Evolutionary conservation across 257 asterid genomes (phyloP), one percentile per base, ranked within the genome.

Genomic region (Asclepias syriaca): DNA sequence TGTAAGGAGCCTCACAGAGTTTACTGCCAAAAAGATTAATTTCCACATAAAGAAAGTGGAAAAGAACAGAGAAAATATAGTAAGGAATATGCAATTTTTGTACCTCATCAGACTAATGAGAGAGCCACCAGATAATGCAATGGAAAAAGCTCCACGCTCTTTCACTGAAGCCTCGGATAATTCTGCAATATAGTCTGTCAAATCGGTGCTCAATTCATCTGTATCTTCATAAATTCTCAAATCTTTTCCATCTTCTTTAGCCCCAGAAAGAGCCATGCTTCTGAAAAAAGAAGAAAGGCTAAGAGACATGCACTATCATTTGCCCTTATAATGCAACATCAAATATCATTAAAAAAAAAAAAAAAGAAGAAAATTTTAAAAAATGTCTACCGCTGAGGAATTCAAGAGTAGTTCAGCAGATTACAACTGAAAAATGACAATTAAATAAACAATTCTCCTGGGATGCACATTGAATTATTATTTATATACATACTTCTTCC

Each of bases 121-220:
- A 29, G 97, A 91, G 70, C 97, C 96, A 80, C 99, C 99, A 4
- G 99, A 94, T 75, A 94, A 84, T 60, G 97, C 99, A 74, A 94
- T 68, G 75, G 96, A 77, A 27, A 94, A 94, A 51, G 72, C 87
- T 1, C 99, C 99, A 49, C 96, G 79, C 71, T 94, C 99, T 79
- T 89, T 94, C 54, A 94, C 90, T n/a, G 90, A 87, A 77, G 79
- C 85, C 80, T 94, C 99, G 0, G 99, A 94, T 66, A 94, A 74
- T 61, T 92, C 97, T 10, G 97, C 89, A 10, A 94, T 86, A 75
- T 94, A 88, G 14, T 94, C 99, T n/a, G 95, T 97, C 74, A 94
- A 84, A 87, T 88, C 80, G 14, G 87, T 84, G 77, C 90, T 82
- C 53, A 94, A 74, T 54, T 89, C 97, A 63, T 84, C 95, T 0